phyloP scores from a whole-genome alignment of 1,139 yeast genomes.

The Suhomyces bolitotheri region DNA sequence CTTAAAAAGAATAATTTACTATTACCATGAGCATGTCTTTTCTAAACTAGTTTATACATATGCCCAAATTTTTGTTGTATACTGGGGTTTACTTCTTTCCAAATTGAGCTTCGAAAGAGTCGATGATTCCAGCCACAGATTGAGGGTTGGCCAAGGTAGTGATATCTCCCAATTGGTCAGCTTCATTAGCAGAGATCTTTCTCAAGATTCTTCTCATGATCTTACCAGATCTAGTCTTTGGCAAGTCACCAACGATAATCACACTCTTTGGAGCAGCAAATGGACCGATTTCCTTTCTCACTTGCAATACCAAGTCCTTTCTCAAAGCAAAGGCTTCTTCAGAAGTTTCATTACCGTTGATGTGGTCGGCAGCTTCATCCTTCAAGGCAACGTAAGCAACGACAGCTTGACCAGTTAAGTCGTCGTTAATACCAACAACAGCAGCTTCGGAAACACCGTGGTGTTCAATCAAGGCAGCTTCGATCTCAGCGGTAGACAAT shows the following conservation, averaged over 20 bases:
- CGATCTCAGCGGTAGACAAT: slow-evolving; percentile 95
- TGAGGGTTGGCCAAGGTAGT: slow-evolving; percentile 88
- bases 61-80: slow-evolving; percentile 1
- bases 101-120: slow-evolving; percentile 48
- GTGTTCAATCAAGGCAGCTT: slow-evolving; percentile 85
- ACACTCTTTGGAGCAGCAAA: slow-evolving; percentile 97
- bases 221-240: slow-evolving; percentile 98
- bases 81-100: slow-evolving; percentile 39
- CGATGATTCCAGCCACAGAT: slow-evolving; percentile 75
- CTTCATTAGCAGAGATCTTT: slow-evolving; percentile 86
- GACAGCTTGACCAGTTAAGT: slow-evolving; percentile 96
- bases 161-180: slow-evolving; percentile 90
- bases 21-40: background rate
- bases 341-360: slow-evolving; percentile 47
- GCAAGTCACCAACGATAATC: slow-evolving; percentile 84
- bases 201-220: slow-evolving; percentile 98
- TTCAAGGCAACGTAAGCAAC: slow-evolving; percentile 90
- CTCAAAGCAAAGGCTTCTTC: slow-evolving; percentile 61
- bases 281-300: slow-evolving; percentile 94
- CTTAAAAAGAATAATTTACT: too few relatives aligned
- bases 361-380: slow-evolving; percentile 45
- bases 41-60: slow-evolving; percentile 3
- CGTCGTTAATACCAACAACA: slow-evolving; percentile 92
- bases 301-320: slow-evolving; percentile 82
- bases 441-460: slow-evolving; percentile 87